Percentiles rank a stretch among this genome's conserved stretches.
phyloP scores from a whole-genome alignment of 768 basidiomycete genomes.

The Russula virescens region DNA sequence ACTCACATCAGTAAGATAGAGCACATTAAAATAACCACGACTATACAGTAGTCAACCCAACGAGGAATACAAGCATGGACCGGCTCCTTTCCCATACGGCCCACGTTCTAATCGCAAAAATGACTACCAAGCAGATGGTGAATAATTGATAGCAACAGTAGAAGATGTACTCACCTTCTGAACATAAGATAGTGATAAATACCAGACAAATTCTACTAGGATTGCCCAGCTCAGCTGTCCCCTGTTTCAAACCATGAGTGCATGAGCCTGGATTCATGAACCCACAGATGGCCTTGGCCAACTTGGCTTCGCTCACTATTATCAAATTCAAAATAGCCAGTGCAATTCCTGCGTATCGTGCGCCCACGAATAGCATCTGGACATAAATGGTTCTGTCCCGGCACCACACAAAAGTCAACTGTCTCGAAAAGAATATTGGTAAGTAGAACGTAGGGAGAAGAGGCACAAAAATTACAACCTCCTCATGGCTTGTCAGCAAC shows the following conservation, averaged over 20 bases:
- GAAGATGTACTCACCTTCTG: slow-evolving; percentile 8
- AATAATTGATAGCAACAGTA: background rate
- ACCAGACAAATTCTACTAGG: background rate
- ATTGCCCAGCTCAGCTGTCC: too few relatives aligned
- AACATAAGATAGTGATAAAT: background rate
- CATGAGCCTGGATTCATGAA: background rate
- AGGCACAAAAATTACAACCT: background rate
- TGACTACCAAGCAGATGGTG: slow-evolving; percentile 19
- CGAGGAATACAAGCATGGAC: slow-evolving; percentile 8
- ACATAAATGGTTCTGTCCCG: background rate
- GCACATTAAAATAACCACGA: background rate
- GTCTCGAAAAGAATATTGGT: background rate
- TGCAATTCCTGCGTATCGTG: slow-evolving; percentile 11
- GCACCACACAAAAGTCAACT: slow-evolving; percentile 13
- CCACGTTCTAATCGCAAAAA: slow-evolving; percentile 29
- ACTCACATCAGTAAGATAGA: background rate
- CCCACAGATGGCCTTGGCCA: too few relatives aligned
- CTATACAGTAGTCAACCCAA: background rate
- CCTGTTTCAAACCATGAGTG: background rate
- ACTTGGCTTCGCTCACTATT: background rate
- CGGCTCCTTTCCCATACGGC: slow-evolving; percentile 28
- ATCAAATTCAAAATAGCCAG: background rate
- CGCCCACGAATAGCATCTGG: slow-evolving; percentile 1
- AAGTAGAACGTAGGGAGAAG: too few relatives aligned
- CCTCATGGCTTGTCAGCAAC: slow-evolving; percentile 2